phyloP scores from a whole-genome alignment of 2,329 filamentous ascomycete species.

The Boeremia exigua region DNA sequence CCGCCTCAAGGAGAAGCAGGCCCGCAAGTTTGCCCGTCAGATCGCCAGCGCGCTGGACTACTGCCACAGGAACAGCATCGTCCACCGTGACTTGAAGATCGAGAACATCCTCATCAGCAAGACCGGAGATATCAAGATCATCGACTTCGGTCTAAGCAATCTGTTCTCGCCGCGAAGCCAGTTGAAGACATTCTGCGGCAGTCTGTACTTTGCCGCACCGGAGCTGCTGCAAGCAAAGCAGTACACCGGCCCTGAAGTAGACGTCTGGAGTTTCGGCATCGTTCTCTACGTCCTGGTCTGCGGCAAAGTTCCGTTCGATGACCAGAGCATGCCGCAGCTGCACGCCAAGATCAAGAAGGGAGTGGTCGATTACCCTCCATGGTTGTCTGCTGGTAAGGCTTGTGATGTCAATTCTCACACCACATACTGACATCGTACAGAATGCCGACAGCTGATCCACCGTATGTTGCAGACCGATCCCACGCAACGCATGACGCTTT shows the following conservation, averaged over 20 bases:
- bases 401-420: not conserved
- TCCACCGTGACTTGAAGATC: constrained; percentile 96
- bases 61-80: constrained; percentile 97
- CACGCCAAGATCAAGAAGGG: constrained; percentile 99
- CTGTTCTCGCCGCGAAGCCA: constrained; percentile 85
- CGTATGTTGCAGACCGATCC: constrained; percentile 97
- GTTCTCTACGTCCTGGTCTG: constrained; percentile 97
- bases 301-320: constrained; percentile 97
- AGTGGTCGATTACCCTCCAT: constrained; percentile 91
- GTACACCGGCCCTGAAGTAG: constrained; percentile 95
- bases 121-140: constrained; percentile 98
- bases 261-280: constrained; percentile 98
- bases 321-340: constrained; percentile 97
- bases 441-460: constrained; percentile 91
- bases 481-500: constrained; percentile 80
- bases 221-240: constrained; percentile 92
- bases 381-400: constrained; percentile 81
- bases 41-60: constrained; percentile 97
- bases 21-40: constrained; percentile 95
- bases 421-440: constrained; percentile 54
- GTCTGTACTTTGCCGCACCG: constrained; percentile 95
- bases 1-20: constrained; percentile 96
- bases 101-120: constrained; percentile 99
- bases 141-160: constrained; percentile 97
- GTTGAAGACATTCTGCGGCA: constrained; percentile 96